Evolutionary conservation across 805 yeast species (phyloP).

Genomic region (Sungouiozyma ichnusensis): DNA sequence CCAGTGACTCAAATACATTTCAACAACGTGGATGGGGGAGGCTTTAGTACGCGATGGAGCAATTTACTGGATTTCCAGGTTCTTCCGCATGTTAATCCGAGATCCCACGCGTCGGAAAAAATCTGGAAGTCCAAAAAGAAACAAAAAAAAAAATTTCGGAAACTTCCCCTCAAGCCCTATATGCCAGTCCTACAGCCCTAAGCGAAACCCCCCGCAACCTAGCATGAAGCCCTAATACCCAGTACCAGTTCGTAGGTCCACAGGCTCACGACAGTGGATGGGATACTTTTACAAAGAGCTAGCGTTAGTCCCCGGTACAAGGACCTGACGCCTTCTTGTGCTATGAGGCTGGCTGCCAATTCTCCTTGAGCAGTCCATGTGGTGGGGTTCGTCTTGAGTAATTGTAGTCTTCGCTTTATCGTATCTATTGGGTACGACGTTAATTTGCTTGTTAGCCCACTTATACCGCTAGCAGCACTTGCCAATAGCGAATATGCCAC

Average conservation of each 20-base stretch:
- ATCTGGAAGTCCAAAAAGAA: background rate
- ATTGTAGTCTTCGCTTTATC: slow-evolving; percentile 65
- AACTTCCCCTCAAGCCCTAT: background rate
- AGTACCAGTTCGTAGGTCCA: slow-evolving; percentile 45
- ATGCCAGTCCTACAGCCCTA: background rate
- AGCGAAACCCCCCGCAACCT: too few species aligned
- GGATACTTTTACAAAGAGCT: slow-evolving; percentile 69
- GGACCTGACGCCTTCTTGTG: slow-evolving; percentile 52
- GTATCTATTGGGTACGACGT: slow-evolving; percentile 81
- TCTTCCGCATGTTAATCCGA: background rate
- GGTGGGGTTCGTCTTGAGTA: slow-evolving; percentile 13
- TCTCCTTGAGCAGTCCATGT: background rate
- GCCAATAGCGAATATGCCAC: slow-evolving; percentile 37
- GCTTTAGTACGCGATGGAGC: background rate
- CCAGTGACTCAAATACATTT: background rate
- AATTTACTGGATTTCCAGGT: background rate
- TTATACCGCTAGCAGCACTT: slow-evolving; percentile 46
- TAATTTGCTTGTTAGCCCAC: slow-evolving; percentile 68
- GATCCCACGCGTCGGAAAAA: too few species aligned
- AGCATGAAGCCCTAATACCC: too few species aligned
- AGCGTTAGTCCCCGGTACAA: slow-evolving; percentile 67
- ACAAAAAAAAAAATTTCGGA: background rate
- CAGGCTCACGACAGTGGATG: slow-evolving; percentile 57
- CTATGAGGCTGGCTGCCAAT: background rate
- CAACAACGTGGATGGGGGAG: background rate